Evolutionary conservation across 257 asterid genomes (phyloP), one percentile per base, ranked within the genome.

Genomic region (Dorcoceras hygrometricum): DNA sequence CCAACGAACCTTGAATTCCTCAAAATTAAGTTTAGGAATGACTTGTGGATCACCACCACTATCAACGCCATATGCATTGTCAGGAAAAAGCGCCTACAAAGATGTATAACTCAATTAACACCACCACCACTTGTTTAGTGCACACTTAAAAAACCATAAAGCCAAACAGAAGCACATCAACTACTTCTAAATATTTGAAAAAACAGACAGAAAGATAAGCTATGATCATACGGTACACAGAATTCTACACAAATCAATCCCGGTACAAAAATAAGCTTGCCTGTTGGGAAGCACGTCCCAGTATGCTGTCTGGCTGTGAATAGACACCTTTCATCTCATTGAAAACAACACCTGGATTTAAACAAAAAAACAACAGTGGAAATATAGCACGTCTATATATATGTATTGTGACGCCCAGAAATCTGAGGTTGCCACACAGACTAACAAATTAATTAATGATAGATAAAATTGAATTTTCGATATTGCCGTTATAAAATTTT

Each of bases 241-340:
- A 32, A 63, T 46, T 62, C 57, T 46, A 50, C 64, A 28, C 20
- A 26, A 61, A 59, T 48, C 64, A 71, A 65, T 19, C 54, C 36
- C 58, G 61, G 61, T 59, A 54, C 23, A 68, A 59, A 75, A 51
- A 61, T 67, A 65, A 71, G 79, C 77, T 55, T 67, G 82, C 99
- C 95, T 87, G 95, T 76, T 90, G 99, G 73, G 95, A 81, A 66
- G 95, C 81, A 71, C 99, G 87, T 63, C 96, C 95, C 36, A 94
- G 78, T 77, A 94, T 87, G 83, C 87, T 90, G 75, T 94, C 99
- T n/a, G 99, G 99, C 85, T 94, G 99, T 64, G 99, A 94, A 76
- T 94, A 94, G 70, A 94, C 99, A 76, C 99, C 99, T 84, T 94
- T 94, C 99, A 94, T 94, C 85, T 94, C 99, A 81, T 94, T 94